A percentile compares a stretch with the other conserved stretches of the same genome.
Conservation (phyloP, 2,329 filamentous ascomycete species). For the Sclerotinia glacialis region DNA sequence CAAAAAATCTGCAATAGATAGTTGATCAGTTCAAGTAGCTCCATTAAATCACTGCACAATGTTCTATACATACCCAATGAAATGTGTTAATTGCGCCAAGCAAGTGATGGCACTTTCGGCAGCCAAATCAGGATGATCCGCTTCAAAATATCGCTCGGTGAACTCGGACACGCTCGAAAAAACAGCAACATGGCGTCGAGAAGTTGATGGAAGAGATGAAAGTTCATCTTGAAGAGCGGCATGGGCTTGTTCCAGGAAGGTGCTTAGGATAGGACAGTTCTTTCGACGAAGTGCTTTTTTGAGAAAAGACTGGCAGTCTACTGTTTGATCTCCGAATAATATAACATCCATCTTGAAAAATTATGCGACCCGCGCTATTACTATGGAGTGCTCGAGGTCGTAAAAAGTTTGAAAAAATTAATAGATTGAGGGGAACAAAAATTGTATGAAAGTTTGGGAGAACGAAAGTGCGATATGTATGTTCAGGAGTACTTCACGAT, state of each 20-base stretch:
- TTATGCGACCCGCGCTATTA: constrained; percentile 21
- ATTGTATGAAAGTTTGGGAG: background rate
- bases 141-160: constrained; percentile 61
- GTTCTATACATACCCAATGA: constrained; percentile 57
- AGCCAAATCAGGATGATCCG: constrained; percentile 55
- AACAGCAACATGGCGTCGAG: constrained; percentile 56
- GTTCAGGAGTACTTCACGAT: background rate
- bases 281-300: constrained; percentile 28
- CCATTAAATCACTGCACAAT: background rate
- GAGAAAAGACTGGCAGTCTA: constrained; percentile 28
- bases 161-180: constrained; percentile 63
- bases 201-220: constrained; percentile 52
- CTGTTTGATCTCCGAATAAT: constrained; percentile 30
- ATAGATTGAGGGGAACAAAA: too few species aligned
- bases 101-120: constrained; percentile 64
- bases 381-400: constrained; percentile 2
- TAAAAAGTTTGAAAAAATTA: constrained; percentile 3
- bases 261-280: constrained; percentile 28
- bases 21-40: background rate
- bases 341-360: constrained; percentile 31
- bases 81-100: constrained; percentile 63
- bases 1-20: constrained; percentile 17
- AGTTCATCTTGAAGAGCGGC: constrained; percentile 59
- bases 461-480: background rate
- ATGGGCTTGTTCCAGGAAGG: constrained; percentile 56